A percentile compares a stretch with the other conserved stretches of the same genome.
These are phyloP conservation scores for Crithidia fasciculata DNA, from an alignment of 208 protist genomes.

Conservation along the genomic window DNA sequence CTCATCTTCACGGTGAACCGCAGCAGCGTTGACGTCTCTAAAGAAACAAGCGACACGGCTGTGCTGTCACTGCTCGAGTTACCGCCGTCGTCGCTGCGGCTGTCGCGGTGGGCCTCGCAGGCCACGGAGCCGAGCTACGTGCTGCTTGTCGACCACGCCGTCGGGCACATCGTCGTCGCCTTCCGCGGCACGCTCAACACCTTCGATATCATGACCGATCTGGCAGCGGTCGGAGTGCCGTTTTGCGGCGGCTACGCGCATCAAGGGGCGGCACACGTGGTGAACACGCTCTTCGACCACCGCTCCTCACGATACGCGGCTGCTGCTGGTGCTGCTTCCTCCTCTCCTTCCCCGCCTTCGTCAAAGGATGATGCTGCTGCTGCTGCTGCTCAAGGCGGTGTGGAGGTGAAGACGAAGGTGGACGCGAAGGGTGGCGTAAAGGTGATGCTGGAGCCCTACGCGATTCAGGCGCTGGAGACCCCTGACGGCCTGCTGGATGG, in stretches of 20 bases:
- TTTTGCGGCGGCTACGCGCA: conserved; percentile 68
- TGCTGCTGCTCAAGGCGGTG: not conserved
- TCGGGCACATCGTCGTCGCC: conserved; percentile 52
- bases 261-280: conserved; percentile 45
- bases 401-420: conserved; percentile 1
- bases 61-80: conserved; percentile 57
- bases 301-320: conserved; percentile 29
- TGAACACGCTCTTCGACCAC: conserved; percentile 58
- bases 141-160: conserved; percentile 52
- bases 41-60: conserved; percentile 46
- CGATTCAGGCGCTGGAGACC: conserved; percentile 21
- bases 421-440: not conserved
- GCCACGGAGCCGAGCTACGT: conserved; percentile 60
- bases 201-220: conserved; percentile 65
- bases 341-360: not conserved
- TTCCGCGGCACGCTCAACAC: conserved; percentile 72
- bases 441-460: conserved; percentile 12
- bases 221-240: conserved; percentile 46
- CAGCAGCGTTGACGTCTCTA: conserved; percentile 29
- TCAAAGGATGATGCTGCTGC: too few species aligned
- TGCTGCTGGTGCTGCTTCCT: not conserved
- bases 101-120: conserved; percentile 51
- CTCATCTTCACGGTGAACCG: conserved; percentile 46
- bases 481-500: conserved; percentile 45
- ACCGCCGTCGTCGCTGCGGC: conserved; percentile 40